Evolutionary conservation across 1,284 basidiomycete genomes (phyloP).

Genomic region (Puccinia novopanici): DNA sequence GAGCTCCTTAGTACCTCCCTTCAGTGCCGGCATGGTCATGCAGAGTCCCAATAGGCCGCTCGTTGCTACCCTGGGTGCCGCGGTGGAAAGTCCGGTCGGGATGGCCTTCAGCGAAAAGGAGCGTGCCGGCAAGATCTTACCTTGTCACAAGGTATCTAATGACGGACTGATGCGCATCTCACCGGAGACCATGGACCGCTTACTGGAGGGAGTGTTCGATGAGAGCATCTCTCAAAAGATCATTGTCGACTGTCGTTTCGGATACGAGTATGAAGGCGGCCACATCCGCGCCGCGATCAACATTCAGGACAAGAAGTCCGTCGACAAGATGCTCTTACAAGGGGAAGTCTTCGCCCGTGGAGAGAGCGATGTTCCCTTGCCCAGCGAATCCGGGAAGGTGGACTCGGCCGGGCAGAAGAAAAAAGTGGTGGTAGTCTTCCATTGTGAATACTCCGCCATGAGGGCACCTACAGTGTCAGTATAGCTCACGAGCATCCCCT

Average conservation of each 20-base stretch:
- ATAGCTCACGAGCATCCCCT: background rate
- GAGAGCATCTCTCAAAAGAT: slow-evolving; percentile 69
- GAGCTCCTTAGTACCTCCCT: slow-evolving; percentile 23
- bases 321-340: slow-evolving; percentile 71
- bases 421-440: slow-evolving; percentile 88
- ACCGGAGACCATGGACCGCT: slow-evolving; percentile 67
- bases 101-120: no score
- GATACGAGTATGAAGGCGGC: slow-evolving; percentile 92
- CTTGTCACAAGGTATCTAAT: no score
- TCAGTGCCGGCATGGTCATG: background rate
- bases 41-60: slow-evolving; percentile 13
- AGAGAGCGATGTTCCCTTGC: slow-evolving; percentile 66
- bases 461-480: slow-evolving; percentile 90
- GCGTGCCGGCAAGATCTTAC: no score
- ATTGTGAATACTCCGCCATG: slow-evolving; percentile 96
- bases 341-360: slow-evolving; percentile 52
- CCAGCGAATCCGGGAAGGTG: slow-evolving; percentile 76
- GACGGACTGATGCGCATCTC: slow-evolving; percentile 93
- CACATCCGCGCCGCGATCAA: slow-evolving; percentile 91
- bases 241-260: slow-evolving; percentile 94
- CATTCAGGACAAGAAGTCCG: slow-evolving; percentile 76
- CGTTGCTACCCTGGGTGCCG: background rate
- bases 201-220: slow-evolving; percentile 73
- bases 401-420: slow-evolving; percentile 61
- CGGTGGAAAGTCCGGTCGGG: slow-evolving; percentile 41